A percentile compares a stretch with the other conserved stretches of the same genome.
Evolutionary conservation across 2,329 filamentous ascomycete species (phyloP).

Genomic region (Claviceps humidiphila): DNA sequence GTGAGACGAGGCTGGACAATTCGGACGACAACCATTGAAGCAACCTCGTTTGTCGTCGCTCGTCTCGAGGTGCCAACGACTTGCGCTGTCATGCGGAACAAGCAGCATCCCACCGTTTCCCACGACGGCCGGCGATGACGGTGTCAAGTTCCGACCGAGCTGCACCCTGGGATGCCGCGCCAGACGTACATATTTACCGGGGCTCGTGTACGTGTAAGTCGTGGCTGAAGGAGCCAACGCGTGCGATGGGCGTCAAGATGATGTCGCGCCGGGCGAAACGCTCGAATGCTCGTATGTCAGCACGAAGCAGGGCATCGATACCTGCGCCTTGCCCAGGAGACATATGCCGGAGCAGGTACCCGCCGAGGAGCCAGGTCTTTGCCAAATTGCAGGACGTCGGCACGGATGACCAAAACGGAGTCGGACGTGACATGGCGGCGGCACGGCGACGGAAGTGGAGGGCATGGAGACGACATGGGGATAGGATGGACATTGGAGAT

Average conservation of each 20-base stretch:
- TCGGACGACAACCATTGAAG: background rate
- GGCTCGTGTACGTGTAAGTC: background rate
- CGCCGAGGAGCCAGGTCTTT: background rate
- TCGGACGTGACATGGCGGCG: background rate
- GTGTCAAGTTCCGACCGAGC: background rate
- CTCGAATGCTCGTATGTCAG: background rate
- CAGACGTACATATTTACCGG: no score
- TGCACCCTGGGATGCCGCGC: background rate
- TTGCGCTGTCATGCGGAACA: background rate
- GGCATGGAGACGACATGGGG: background rate
- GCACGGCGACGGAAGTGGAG: background rate
- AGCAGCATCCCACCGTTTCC: background rate
- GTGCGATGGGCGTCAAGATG: background rate
- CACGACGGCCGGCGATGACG: background rate
- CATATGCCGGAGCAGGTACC: background rate
- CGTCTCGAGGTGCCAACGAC: background rate
- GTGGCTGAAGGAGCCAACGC: background rate
- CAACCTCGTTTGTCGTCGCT: no score
- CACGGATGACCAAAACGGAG: background rate
- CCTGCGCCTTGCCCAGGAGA: background rate
- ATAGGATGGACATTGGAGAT: background rate
- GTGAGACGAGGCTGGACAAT: background rate
- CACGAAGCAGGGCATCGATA: background rate
- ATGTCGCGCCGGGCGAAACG: background rate
- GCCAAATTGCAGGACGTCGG: background rate